Evolutionary conservation across 306 rosid species (phyloP).

Genomic region (Parietaria judaica): DNA sequence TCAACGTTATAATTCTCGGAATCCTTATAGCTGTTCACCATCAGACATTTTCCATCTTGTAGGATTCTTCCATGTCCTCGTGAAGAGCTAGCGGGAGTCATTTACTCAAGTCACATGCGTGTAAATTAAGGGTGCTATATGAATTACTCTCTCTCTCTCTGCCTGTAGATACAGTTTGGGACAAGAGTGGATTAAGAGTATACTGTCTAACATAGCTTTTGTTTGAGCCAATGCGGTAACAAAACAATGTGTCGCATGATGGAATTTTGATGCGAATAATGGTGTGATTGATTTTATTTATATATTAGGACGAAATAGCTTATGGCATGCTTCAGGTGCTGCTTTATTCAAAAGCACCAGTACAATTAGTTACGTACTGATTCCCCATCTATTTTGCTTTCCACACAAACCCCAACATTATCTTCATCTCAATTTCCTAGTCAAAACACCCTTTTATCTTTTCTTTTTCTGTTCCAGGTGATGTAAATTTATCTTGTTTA

Average conservation of each 20-base stretch:
- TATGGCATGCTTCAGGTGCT: conserved; percentile 8
- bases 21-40: too few species aligned
- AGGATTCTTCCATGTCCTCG: too few species aligned
- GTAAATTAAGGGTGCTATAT: too few species aligned
- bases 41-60: too few species aligned
- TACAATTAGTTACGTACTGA: neutral
- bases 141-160: too few species aligned
- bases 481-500: neutral
- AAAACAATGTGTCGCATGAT: neutral
- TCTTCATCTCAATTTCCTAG: neutral
- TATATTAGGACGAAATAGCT: conserved; percentile 9
- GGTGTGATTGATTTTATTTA: too few species aligned
- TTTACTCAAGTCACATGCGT: too few species aligned
- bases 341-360: conserved; percentile 5
- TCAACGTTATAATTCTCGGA: too few species aligned
- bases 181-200: neutral
- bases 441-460: neutral
- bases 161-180: neutral
- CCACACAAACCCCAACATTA: neutral
- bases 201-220: neutral
- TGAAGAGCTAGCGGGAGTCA: too few species aligned
- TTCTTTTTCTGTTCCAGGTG: neutral
- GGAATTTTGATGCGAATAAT: neutral
- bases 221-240: neutral
- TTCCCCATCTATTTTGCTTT: conserved; percentile 9